Conservation (phyloP, 441 rosid species). For the Sinapis alba region DNA sequence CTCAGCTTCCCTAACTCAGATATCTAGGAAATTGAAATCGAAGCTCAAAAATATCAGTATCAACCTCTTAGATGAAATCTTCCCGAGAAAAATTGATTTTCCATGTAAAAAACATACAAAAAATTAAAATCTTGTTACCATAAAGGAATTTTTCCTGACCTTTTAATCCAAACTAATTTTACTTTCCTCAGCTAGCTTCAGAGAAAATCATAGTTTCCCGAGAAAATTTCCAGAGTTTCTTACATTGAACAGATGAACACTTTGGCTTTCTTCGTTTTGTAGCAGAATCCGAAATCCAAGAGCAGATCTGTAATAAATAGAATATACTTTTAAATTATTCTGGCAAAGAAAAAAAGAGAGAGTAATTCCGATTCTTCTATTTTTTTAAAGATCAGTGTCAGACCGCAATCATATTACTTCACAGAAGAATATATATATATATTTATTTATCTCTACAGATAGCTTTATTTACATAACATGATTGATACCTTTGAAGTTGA, state of each 20-base stretch:
- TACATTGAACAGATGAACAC: constrained; percentile 5
- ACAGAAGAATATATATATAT: constrained; percentile 11
- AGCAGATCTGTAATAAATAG: constrained; percentile 34
- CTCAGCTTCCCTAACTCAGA: constrained; percentile 29
- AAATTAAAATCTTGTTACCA: background rate
- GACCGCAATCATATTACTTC: constrained; percentile 23
- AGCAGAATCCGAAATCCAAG: constrained; percentile 34
- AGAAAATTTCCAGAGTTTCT: constrained; percentile 14
- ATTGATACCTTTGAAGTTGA: constrained; percentile 1
- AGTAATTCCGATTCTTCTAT: constrained; percentile 17
- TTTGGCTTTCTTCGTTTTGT: constrained; percentile 21
- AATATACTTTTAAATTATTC: constrained; percentile 24
- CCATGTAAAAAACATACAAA: background rate
- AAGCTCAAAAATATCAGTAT: background rate
- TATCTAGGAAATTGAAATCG: constrained; percentile 23
- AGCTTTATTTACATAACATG: constrained; percentile 14
- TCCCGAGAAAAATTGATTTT: background rate
- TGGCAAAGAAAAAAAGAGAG: constrained; percentile 18
- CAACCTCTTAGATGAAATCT: background rate
- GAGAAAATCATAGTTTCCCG: constrained; percentile 14
- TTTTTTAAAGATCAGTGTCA: constrained; percentile 6
- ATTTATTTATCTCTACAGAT: background rate
- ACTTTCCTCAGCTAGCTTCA: background rate
- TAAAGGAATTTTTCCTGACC: background rate
- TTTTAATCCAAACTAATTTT: background rate